These are phyloP conservation scores for Butyriboletus loyo DNA, from an alignment of 768 basidiomycete genomes.

Conservation along the genomic window DNA sequence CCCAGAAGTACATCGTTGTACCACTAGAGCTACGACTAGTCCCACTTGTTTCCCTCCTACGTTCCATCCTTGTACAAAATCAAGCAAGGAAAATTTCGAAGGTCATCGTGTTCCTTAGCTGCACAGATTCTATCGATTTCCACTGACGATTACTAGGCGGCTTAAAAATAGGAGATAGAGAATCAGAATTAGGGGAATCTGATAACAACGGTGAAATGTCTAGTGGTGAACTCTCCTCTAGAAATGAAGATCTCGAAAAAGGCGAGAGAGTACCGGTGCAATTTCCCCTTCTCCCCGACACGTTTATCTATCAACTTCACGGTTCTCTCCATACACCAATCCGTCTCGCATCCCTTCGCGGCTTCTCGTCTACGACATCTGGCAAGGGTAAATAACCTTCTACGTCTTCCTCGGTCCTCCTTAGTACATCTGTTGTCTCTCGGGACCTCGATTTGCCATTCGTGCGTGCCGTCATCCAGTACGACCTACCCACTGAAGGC, in stretches of 20 bases:
- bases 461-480: conserved; percentile 93
- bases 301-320: conserved; percentile 85
- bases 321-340: conserved; percentile 83
- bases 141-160: conserved; percentile 85
- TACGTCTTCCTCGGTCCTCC: conserved; percentile 63
- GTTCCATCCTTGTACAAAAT: conserved; percentile 69
- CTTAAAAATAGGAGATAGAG: conserved; percentile 56
- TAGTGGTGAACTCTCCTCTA: conserved; percentile 22
- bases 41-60: conserved; percentile 79
- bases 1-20: conserved; percentile 86
- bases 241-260: conserved; percentile 26
- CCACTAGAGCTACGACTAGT: conserved; percentile 96
- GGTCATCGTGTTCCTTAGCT: conserved; percentile 94
- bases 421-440: conserved; percentile 96
- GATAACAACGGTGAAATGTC: conserved; percentile 25
- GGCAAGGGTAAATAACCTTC: conserved; percentile 29
- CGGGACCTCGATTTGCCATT: conserved; percentile 93
- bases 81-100: conserved; percentile 54
- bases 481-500: conserved; percentile 96
- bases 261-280: conserved; percentile 49
- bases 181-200: conserved; percentile 22
- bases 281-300: conserved; percentile 77
- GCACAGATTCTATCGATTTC: conserved; percentile 97
- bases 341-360: conserved; percentile 79
- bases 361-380: conserved; percentile 57